phyloP scores from a whole-genome alignment of 2,329 filamentous ascomycete genomes.

The Verticillium longisporum region DNA sequence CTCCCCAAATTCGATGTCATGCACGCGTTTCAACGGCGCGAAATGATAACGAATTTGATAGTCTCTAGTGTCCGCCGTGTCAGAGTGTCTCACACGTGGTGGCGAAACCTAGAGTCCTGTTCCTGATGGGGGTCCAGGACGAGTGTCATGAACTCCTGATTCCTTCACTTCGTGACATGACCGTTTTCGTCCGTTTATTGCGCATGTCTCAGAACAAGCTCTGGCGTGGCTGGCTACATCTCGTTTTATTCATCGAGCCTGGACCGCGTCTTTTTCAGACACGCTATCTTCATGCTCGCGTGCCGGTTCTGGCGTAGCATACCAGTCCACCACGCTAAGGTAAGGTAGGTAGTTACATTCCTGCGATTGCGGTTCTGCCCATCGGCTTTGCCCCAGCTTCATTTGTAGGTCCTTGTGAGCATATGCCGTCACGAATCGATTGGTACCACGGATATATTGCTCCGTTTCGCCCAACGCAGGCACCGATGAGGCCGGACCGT shows the following conservation, averaged over 20 bases:
- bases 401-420: too few species aligned
- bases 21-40: not conserved
- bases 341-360: not conserved
- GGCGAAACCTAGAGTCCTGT: not conserved
- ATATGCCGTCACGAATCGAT: too few species aligned
- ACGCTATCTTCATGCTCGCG: not conserved
- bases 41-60: not conserved
- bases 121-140: not conserved
- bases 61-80: not conserved
- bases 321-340: not conserved
- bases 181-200: not conserved
- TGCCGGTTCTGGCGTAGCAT: not conserved
- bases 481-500: too few species aligned
- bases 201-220: not conserved
- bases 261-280: not conserved
- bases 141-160: not conserved
- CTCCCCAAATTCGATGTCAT: too few species aligned
- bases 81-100: not conserved
- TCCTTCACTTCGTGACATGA: not conserved
- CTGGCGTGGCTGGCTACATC: not conserved
- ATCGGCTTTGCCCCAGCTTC: not conserved
- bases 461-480: too few species aligned
- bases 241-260: not conserved
- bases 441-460: too few species aligned
- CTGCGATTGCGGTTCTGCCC: not conserved